Percentiles rank a stretch among this genome's conserved stretches.
Evolutionary conservation across 495 filamentous ascomycete genomes (phyloP).

Genomic region (Trichoderma erinaceum): DNA sequence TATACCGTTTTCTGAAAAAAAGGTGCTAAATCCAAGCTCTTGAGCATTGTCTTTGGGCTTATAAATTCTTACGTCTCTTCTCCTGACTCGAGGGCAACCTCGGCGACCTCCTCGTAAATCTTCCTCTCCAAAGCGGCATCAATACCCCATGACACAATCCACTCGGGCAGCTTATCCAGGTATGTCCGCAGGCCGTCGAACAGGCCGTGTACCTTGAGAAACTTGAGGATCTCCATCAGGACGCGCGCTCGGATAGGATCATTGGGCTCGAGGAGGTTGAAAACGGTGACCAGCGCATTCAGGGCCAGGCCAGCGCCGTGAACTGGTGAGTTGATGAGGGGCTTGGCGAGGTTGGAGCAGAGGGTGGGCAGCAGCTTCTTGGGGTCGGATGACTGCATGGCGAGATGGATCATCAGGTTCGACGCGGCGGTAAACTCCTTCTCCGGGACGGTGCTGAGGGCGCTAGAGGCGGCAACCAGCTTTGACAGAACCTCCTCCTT

Average conservation of each 20-base stretch:
- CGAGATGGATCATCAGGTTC: slow-evolving; percentile 90
- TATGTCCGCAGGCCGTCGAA: slow-evolving; percentile 77
- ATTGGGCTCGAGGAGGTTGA: slow-evolving; percentile 77
- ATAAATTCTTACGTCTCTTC: slow-evolving; percentile 57
- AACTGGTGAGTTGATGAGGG: slow-evolving; percentile 74
- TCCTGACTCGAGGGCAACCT: slow-evolving; percentile 67
- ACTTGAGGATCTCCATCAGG: slow-evolving; percentile 72
- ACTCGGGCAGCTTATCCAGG: slow-evolving; percentile 69
- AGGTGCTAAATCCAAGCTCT: neutral
- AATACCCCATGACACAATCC: slow-evolving; percentile 78
- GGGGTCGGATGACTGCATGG: slow-evolving; percentile 73
- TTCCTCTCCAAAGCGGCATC: slow-evolving; percentile 75
- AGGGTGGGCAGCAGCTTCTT: slow-evolving; percentile 80
- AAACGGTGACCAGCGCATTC: slow-evolving; percentile 85
- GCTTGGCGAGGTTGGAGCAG: slow-evolving; percentile 79
- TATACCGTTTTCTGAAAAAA: neutral
- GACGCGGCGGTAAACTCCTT: slow-evolving; percentile 93
- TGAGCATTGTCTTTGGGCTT: neutral
- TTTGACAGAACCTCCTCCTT: slow-evolving; percentile 84
- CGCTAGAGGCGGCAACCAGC: slow-evolving; percentile 66
- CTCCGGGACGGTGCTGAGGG: slow-evolving; percentile 77
- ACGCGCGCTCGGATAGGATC: slow-evolving; percentile 83
- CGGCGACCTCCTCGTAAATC: slow-evolving; percentile 70
- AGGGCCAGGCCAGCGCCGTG: slow-evolving; percentile 81
- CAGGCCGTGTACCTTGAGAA: slow-evolving; percentile 63